These are phyloP conservation scores for Xenosphaeropsis pyriputrescens DNA, from an alignment of 2,329 filamentous ascomycete species.

Conservation along the genomic window DNA sequence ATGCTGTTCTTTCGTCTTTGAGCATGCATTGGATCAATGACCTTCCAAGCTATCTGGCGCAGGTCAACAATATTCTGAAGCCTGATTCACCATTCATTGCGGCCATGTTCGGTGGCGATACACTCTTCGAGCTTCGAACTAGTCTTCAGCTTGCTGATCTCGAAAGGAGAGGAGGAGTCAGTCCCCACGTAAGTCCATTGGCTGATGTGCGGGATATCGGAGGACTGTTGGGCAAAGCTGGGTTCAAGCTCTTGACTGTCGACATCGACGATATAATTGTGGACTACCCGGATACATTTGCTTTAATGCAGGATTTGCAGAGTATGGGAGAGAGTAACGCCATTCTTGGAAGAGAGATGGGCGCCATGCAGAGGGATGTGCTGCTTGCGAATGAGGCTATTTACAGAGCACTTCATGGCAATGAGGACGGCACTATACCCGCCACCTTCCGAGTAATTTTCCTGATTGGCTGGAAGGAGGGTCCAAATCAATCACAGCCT, in stretches of 20 bases:
- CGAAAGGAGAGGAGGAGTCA: slow-evolving; percentile 81
- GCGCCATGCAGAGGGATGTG: slow-evolving; percentile 65
- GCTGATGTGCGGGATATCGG: slow-evolving; percentile 89
- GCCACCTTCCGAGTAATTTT: slow-evolving; percentile 93
- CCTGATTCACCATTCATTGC: slow-evolving; percentile 86
- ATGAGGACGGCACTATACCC: slow-evolving; percentile 61
- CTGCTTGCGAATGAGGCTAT: slow-evolving; percentile 79
- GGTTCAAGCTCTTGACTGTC: slow-evolving; percentile 91
- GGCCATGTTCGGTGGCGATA: slow-evolving; percentile 94
- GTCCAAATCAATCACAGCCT: slow-evolving; percentile 63
- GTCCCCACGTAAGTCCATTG: slow-evolving; percentile 78
- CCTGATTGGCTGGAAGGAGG: slow-evolving; percentile 97
- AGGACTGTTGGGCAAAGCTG: slow-evolving; percentile 69
- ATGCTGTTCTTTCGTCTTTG: slow-evolving; percentile 78
- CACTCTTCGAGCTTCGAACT: slow-evolving; percentile 82
- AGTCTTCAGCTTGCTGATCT: slow-evolving; percentile 86
- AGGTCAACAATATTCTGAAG: slow-evolving; percentile 78
- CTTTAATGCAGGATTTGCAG: slow-evolving; percentile 86
- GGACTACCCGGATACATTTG: slow-evolving; percentile 80
- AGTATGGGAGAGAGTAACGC: slow-evolving; percentile 95
- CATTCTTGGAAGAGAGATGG: slow-evolving; percentile 70
- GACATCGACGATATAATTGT: slow-evolving; percentile 96
- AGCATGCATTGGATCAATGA: slow-evolving; percentile 98
- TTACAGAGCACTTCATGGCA: slow-evolving; percentile 76
- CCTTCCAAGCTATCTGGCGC: slow-evolving; percentile 67